Base-by-base conservation (phyloP, 1,284 basidiomycete species). In the Inonotus obliquus region DNA sequence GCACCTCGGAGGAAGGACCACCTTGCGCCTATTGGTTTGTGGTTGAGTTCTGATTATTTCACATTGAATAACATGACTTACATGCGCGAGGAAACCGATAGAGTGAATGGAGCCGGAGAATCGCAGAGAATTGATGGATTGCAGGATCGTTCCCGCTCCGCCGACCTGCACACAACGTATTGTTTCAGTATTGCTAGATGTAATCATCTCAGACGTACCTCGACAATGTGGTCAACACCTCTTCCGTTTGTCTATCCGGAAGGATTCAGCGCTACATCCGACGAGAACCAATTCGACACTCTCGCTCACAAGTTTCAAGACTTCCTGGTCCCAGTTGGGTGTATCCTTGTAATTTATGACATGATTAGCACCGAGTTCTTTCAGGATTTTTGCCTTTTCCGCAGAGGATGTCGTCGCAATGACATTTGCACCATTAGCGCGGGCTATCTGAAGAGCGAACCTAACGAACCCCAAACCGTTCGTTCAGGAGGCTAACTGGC, bases 361-460 rank as follows among this genome's bases (percentile, higher is more conserved):
- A 63, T 82, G 74, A 7, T 78, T 76, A 0, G 78, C 82, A 2
- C 82, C 82, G 13, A 84, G 73, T 60, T 76, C 73, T 59, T 73
- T 73, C 0, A 75, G 79, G 14, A 77, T 56, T 63, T 79, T 74
- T 7, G 84, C 74, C 70, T 88, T 88, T 38, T 81, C 77, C 64
- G 85, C 82, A 0, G 82, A 83, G 0, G 83, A 85, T 0, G 82
- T 85, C 0, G 83, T 86, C 25, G 77, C 75, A 62, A 89, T 84
- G 19, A 83, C 82, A 3, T 70, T 78, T 1, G 84, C 84, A 13
- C 86, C 85, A 0, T 79, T 76, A 0, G 81, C 82, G 19, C 80
- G 72, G 0, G 83, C 84, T 48, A 87, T 73, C 69, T 86, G 84
- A 1, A 80, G 67, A 27, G 71, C 80, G 67, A 81, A 79, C 27